Evolutionary conservation across 768 basidiomycete species (phyloP).

Genomic region (Amanita brunnescens): DNA sequence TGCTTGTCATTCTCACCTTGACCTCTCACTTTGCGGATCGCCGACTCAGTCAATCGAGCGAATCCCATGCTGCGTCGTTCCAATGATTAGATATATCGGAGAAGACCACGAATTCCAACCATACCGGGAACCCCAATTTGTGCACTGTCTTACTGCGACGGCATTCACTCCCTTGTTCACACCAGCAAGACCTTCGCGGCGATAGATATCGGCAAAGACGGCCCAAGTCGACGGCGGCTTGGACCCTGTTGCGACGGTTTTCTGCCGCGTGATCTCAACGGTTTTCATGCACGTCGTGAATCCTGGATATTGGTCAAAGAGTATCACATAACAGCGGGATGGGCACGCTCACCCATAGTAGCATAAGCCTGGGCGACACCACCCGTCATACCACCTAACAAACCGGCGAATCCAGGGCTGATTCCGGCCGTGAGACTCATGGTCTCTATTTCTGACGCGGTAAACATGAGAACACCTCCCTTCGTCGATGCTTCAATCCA

Average conservation of each 20-base stretch:
- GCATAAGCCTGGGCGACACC: conserved; percentile 98
- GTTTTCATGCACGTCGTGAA: conserved; percentile 99
- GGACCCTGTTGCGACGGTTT: conserved; percentile 76
- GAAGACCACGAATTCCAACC: conserved; percentile 13
- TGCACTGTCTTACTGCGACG: conserved; percentile 85
- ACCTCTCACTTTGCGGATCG: conserved; percentile 71
- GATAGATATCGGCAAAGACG: conserved; percentile 91
- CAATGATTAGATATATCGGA: background rate
- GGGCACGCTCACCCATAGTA: conserved; percentile 82
- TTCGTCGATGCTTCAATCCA: conserved; percentile 99
- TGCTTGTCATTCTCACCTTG: conserved; percentile 70
- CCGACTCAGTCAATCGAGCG: conserved; percentile 81
- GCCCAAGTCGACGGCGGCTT: conserved; percentile 91
- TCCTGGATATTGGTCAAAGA: conserved; percentile 35
- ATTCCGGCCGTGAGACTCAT: conserved; percentile 55
- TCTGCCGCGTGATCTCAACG: conserved; percentile 93
- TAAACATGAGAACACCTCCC: conserved; percentile 91
- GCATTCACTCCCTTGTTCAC: conserved; percentile 99
- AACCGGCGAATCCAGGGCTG: conserved; percentile 73
- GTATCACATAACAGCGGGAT: too few species aligned
- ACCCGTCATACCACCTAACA: conserved; percentile 95
- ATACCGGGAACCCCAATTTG: conserved; percentile 88
- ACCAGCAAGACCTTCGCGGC: conserved; percentile 85
- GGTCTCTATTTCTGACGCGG: conserved; percentile 90
- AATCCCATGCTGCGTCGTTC: conserved; percentile 74